Conservation (phyloP, 768 basidiomycete species). For the Lactarius indigo region DNA sequence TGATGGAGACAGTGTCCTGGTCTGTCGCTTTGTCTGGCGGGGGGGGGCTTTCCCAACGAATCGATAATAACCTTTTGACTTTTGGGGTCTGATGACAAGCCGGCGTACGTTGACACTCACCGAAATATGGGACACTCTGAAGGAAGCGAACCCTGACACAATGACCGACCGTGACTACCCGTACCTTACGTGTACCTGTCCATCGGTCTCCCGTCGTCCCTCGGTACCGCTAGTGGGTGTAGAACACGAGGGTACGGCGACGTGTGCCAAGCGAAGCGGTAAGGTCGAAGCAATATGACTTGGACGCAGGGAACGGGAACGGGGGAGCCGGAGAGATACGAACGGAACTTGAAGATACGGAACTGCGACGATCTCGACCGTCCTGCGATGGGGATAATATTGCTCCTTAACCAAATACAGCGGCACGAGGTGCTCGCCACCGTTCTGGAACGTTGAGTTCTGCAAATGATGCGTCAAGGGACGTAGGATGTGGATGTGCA, state of each 20-base stretch:
- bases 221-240: not conserved
- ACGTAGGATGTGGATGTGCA: not conserved
- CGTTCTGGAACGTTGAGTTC: not conserved
- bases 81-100: constrained; percentile 7
- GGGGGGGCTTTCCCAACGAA: not conserved
- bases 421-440: constrained; percentile 12
- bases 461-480: not conserved
- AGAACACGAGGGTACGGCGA: not conserved
- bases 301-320: not conserved
- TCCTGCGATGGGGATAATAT: constrained; percentile 7
- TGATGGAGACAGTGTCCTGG: not conserved
- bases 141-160: not conserved
- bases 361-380: constrained; percentile 6
- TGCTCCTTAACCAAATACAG: constrained; percentile 1
- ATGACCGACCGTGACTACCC: not conserved
- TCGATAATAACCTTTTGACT: constrained; percentile 18
- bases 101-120: not conserved
- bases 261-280: not conserved
- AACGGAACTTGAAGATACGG: not conserved
- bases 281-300: not conserved
- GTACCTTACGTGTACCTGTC: not conserved
- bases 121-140: not conserved
- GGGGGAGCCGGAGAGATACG: not conserved
- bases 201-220: not conserved
- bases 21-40: not conserved